Conservation (phyloP, 202 grass and related monocot species). For the Dendrocalamus latiflorus region DNA sequence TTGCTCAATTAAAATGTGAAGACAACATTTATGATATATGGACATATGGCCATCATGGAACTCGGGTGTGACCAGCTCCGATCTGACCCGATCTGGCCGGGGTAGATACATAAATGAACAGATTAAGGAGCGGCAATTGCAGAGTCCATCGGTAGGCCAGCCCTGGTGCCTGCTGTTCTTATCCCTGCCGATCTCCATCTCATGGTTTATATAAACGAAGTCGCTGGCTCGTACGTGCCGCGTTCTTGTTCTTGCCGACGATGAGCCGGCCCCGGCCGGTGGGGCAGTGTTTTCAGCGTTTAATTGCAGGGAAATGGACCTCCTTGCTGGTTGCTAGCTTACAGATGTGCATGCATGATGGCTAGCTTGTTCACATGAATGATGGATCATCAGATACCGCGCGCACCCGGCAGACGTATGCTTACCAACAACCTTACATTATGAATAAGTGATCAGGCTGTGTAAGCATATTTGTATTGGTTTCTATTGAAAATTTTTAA, state of each 20-base stretch:
- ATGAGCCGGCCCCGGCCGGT: background rate
- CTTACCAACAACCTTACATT: background rate
- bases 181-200: background rate
- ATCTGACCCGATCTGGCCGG: background rate
- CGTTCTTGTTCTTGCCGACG: background rate
- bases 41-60: background rate
- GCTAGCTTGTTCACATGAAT: background rate
- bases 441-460: background rate
- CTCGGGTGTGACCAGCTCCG: background rate
- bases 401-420: no score
- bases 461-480: no score
- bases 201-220: background rate
- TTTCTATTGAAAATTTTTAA: no score
- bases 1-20: background rate
- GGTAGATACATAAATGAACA: background rate
- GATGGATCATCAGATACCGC: no score
- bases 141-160: background rate
- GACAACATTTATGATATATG: background rate
- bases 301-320: constrained; percentile 3
- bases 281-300: background rate
- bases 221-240: background rate
- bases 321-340: background rate
- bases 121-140: background rate
- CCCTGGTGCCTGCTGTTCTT: background rate
- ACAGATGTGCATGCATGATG: background rate